These are phyloP conservation scores for Colletotrichum simmondsii DNA, from an alignment of 2,329 filamentous ascomycete genomes.

Conservation along the genomic window DNA sequence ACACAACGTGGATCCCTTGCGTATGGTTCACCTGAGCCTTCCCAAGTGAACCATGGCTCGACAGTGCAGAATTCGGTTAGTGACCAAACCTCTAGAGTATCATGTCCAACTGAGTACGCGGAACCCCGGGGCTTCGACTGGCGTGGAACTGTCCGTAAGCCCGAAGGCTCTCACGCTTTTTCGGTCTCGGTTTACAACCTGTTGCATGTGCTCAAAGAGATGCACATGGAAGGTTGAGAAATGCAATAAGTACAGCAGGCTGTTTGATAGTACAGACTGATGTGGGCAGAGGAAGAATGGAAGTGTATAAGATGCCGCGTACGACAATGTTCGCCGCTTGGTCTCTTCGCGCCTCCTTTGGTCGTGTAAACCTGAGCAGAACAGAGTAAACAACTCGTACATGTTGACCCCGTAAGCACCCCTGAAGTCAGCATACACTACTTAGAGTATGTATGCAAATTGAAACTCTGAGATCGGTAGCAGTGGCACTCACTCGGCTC, in stretches of 20 bases:
- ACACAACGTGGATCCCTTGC: not conserved
- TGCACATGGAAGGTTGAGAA: not conserved
- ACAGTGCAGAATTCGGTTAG: not conserved
- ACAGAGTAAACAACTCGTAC: not conserved
- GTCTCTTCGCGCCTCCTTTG: not conserved
- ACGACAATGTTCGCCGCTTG: not conserved
- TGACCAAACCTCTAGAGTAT: not conserved
- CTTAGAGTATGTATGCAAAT: not conserved
- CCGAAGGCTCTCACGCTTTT: not conserved
- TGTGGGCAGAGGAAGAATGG: not conserved
- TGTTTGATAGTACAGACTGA: not conserved
- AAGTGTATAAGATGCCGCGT: not conserved
- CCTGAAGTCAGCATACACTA: slow-evolving; percentile 12
- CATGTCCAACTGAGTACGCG: not conserved
- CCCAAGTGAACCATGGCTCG: not conserved
- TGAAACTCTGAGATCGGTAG: slow-evolving; percentile 4
- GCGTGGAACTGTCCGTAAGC: not conserved
- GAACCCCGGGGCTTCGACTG: not conserved
- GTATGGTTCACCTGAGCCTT: not conserved
- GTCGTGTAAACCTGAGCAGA: not conserved
- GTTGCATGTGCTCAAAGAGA: not conserved
- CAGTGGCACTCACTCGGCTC: not conserved
- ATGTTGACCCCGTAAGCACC: not conserved
- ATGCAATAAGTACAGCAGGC: not conserved
- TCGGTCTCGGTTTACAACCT: not conserved